Evolutionary conservation across 768 basidiomycete species (phyloP), one percentile per base, ranked within the genome.

Genomic region (Kwoniella dendrophila): DNA sequence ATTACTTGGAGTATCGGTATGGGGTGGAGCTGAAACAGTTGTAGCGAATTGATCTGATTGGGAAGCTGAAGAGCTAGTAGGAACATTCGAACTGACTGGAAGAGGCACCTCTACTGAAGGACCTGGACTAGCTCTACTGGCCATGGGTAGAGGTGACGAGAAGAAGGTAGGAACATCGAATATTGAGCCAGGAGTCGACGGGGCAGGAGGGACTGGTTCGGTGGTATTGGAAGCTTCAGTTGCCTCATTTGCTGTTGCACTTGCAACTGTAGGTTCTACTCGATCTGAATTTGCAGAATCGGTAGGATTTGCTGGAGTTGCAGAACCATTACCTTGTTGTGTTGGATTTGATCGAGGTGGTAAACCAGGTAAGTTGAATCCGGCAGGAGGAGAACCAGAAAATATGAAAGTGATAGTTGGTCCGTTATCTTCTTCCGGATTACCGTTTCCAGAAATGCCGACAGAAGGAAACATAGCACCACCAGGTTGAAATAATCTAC

Each of bases 121-220:
- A 49, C 47, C 59, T 18, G 62, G 49, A 49, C 45, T 59, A 18
- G 61, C 20, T 27, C 27, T 12, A 22, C 47, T 32, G 18, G n/a
- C 33, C 62, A 67, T 67, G 8, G 62, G 57, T 5, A 60, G 30
- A 2, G 66, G 66, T 7, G 66, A 67, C 14, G 66, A 47, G 57
- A 51, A 51, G 18, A 59, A 50, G 1, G 61, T 49, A 6, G 66
- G 66, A 7, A 62, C 51, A 27, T 67, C 56, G 29, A 67, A 63
- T 8, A 53, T 40, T 32, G 63, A 59, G 1, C 58, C 50, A 30
- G 54, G 33, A 27, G 63, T 38, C 2, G 47, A 24, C 8, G 43
- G 44, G 38, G 45, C 32, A 38, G 53, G 53, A 4, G 26, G 44
- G 22, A 3, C 33, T 22, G 6, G 30, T 18, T 40, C n/a, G 10